Base-by-base conservation (phyloP, 768 basidiomycete species). In the Royoungia palumana region DNA sequence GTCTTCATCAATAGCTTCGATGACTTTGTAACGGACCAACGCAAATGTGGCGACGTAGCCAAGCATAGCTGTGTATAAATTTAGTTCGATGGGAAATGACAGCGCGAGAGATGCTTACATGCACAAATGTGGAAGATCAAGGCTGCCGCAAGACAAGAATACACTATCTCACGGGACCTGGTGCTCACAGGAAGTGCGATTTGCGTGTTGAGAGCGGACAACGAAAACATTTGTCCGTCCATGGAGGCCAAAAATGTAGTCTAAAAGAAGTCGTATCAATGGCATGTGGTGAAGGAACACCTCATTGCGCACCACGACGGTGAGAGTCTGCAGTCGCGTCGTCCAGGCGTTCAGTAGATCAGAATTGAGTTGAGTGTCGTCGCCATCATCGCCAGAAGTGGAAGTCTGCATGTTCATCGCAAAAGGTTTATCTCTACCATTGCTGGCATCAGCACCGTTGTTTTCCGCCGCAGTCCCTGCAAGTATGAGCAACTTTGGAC, bases 71-170 rank as follows among this genome's bases (percentile, higher is more conserved):
- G 38, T 5, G n/a, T 25, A 34, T 11, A n/a, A 28, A 35, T 35
- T 44, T 22, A 50, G 32, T 5, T 9, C 0, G 11, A 13, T 32
- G 13, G n/a, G 17, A 30, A 37, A 37, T 8, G 32, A 16, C 24
- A 14, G 50, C 3, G 25, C 6, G 28, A 21, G 46, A 50, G 19
- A 28, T 14, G 56, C 66, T 20, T 35, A 65, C 66, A 6, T 44
- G 65, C 59, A 53, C 56, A 65, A 9, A 69, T 41, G 22, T 69
- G 66, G 40, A 67, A 63, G 28, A 69, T 41, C 35, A 67, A 43
- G 20, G 67, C 65, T 5, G 67, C 67, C 6, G 63, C 36, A 39
- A 67, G 61, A 44, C 61, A 63, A 12, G 57, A 28, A 50, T 67
- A 65, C 20, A 69, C 44, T 14, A 68, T 24, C 21, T 68, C 56